Conservation (phyloP, 23 red algal genomes). For the Gracilaria gracilis region DNA sequence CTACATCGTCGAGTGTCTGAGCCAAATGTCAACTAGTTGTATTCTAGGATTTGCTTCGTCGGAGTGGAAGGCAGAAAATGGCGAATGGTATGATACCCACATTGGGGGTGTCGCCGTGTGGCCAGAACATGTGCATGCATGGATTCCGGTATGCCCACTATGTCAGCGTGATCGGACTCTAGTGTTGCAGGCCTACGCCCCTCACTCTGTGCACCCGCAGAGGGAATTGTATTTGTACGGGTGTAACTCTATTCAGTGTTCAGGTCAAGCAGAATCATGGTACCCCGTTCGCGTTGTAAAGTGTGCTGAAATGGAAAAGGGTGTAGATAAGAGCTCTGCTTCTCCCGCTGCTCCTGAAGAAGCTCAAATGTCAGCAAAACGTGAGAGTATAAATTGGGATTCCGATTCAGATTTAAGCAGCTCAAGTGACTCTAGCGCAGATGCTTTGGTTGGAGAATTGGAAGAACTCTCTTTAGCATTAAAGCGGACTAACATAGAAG, state of each 20-base stretch:
- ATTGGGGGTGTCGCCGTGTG: conserved; percentile 42
- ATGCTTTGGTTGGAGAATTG: conserved; percentile 6
- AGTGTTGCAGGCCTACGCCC: conserved; percentile 67
- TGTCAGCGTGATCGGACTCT: conserved; percentile 22
- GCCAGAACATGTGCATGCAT: conserved; percentile 4
- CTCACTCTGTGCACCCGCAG: conserved; percentile 29
- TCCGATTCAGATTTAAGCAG: conserved; percentile 27
- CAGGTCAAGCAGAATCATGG: conserved; percentile 27
- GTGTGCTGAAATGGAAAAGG: not conserved
- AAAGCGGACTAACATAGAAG: not conserved
- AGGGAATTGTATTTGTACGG: conserved; percentile 52
- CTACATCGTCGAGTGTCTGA: not conserved
- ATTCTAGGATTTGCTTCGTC: conserved; percentile 38
- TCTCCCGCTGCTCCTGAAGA: not conserved
- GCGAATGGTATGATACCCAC: conserved; percentile 69
- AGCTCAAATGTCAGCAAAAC: not conserved
- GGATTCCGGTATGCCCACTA: conserved; percentile 29
- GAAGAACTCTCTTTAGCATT: not conserved
- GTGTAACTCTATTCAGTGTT: conserved; percentile 67
- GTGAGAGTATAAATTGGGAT: conserved; percentile 2
- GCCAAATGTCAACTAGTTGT: conserved; percentile 17
- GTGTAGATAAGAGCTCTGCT: not conserved
- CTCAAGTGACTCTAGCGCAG: not conserved
- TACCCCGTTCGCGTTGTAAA: conserved; percentile 33
- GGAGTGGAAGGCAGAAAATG: conserved; percentile 1